Evolutionary conservation across 805 yeast species (phyloP).

Genomic region (Nakazawaea ernobii): DNA sequence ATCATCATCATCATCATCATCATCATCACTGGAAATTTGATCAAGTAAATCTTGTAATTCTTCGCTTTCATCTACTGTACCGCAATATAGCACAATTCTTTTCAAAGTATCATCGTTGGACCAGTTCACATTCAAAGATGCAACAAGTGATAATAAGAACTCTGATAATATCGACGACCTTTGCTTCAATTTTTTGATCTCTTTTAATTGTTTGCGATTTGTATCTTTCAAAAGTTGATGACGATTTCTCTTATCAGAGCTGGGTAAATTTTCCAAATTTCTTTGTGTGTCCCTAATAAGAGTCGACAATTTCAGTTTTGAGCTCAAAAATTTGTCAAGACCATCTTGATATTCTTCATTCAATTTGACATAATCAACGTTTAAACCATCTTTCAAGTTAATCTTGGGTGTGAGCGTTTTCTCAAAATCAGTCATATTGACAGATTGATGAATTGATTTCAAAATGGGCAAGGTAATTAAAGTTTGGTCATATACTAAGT

Average conservation of each 20-base stretch:
- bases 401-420: background rate
- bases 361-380: background rate
- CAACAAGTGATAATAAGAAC: conserved; percentile 25
- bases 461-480: conserved; percentile 13
- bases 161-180: conserved; percentile 15
- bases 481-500: conserved; percentile 11
- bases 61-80: conserved; percentile 10
- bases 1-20: conserved; percentile 21
- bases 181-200: conserved; percentile 14
- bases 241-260: background rate
- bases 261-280: background rate
- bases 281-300: background rate
- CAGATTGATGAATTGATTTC: conserved; percentile 9
- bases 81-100: conserved; percentile 16
- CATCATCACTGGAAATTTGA: conserved; percentile 22
- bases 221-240: background rate
- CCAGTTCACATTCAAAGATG: conserved; percentile 29
- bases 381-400: conserved; percentile 4
- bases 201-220: conserved; percentile 3
- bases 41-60: conserved; percentile 9
- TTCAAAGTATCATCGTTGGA: conserved; percentile 21
- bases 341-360: conserved; percentile 1
- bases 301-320: background rate
- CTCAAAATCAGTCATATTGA: conserved; percentile 5
- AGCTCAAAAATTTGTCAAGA: conserved; percentile 6